These are phyloP conservation scores for Claviceps spartinae DNA, from an alignment of 2,329 filamentous ascomycete species.

Conservation along the genomic window DNA sequence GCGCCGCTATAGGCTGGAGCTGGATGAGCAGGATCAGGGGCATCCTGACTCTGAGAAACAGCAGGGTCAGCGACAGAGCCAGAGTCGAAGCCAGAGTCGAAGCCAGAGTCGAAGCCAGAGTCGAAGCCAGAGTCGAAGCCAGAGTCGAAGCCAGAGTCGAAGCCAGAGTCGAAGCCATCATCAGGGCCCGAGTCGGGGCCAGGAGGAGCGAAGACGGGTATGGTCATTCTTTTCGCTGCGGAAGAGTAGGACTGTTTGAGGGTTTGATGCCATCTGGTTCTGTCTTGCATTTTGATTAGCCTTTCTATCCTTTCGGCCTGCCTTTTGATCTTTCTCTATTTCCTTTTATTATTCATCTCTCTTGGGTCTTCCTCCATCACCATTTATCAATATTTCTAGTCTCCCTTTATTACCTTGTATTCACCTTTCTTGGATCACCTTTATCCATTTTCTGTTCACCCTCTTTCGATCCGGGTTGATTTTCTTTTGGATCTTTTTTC, in stretches of 20 bases:
- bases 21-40: conserved; percentile 35
- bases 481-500: too few relatives aligned
- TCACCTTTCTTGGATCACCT: background rate
- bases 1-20: conserved; percentile 44
- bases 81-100: too few relatives aligned
- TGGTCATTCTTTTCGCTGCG: conserved; percentile 18
- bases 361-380: conserved; percentile 5
- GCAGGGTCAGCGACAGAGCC: too few relatives aligned
- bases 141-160: background rate
- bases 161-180: too few relatives aligned
- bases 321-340: background rate
- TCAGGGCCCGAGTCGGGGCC: too few relatives aligned
- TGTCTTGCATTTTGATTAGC: too few relatives aligned
- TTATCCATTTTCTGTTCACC: background rate
- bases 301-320: too few relatives aligned
- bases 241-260: conserved; percentile 11
- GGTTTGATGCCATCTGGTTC: background rate
- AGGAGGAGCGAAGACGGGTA: conserved; percentile 5
- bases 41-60: conserved; percentile 10
- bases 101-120: too few relatives aligned
- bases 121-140: background rate
- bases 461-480: too few relatives aligned
- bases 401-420: background rate
- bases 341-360: conserved; percentile 1
- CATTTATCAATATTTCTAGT: conserved; percentile 1